Evolutionary conservation across 2,329 filamentous ascomycete species (phyloP).

Genomic region (Pestalotiopsis fici): DNA sequence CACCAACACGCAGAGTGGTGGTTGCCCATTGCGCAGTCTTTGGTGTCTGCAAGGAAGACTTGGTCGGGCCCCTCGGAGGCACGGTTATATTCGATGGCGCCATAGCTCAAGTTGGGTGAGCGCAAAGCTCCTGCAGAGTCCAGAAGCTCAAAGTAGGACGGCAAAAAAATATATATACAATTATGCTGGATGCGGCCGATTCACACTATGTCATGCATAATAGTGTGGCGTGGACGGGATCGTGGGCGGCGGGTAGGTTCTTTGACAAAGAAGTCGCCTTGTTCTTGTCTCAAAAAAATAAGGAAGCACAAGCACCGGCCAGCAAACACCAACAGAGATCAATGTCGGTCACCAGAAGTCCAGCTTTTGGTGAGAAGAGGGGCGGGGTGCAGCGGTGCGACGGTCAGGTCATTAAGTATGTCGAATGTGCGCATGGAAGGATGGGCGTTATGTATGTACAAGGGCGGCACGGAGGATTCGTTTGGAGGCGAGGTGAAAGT

Average conservation of each 20-base stretch:
- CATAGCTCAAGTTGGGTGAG: slow-evolving; percentile 37
- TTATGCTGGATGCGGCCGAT: not conserved
- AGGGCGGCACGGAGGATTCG: not conserved
- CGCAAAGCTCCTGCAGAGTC: not conserved
- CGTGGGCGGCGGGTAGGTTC: not conserved
- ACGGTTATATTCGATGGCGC: slow-evolving; percentile 52
- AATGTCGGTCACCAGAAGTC: slow-evolving; percentile 9
- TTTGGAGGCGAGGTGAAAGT: not conserved
- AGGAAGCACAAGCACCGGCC: not conserved
- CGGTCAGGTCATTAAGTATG: not conserved
- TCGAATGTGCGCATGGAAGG: not conserved
- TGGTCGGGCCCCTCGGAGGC: slow-evolving; percentile 37
- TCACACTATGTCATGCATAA: slow-evolving; percentile 9
- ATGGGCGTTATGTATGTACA: not conserved
- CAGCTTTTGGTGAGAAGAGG: slow-evolving; percentile 5
- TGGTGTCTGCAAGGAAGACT: slow-evolving; percentile 32
- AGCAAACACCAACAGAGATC: not conserved
- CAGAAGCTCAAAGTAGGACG: not conserved
- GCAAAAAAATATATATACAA: not conserved
- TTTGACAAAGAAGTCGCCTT: not conserved
- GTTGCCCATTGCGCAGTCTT: slow-evolving; percentile 72
- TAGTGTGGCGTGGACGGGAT: not conserved
- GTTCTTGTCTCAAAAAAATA: not conserved
- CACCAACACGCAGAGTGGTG: slow-evolving; percentile 86
- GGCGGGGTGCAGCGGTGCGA: not conserved